Conservation (phyloP, 371 early-diverging fungal species). For the Sporodiniella umbellata region DNA sequence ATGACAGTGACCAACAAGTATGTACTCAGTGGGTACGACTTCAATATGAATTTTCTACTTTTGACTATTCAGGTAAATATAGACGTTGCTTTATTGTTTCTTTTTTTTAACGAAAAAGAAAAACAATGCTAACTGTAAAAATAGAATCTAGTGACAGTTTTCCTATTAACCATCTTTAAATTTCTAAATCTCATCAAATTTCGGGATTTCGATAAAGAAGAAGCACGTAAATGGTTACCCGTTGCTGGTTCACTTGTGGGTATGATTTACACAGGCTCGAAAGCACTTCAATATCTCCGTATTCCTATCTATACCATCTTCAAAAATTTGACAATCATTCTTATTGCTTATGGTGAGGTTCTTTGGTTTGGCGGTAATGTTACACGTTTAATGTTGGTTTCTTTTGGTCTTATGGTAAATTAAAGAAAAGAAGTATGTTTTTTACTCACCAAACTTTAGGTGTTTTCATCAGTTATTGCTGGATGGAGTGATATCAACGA, state of each 20-base stretch:
- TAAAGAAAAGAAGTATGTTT: background rate
- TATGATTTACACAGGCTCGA: constrained; percentile 99
- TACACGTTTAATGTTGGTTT: constrained; percentile 73
- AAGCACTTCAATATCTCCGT: constrained; percentile 86
- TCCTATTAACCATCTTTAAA: constrained; percentile 48
- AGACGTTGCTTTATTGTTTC: too few relatives aligned
- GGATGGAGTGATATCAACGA: constrained; percentile 74
- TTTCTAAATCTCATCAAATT: constrained; percentile 64
- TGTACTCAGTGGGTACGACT: constrained; percentile 80
- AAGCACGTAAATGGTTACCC: constrained; percentile 84
- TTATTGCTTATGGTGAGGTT: constrained; percentile 95
- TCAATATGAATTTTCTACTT: constrained; percentile 88
- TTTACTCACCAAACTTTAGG: constrained; percentile 22
- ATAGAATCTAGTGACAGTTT: constrained; percentile 41
- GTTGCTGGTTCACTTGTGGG: constrained; percentile 83
- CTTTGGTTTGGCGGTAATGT: constrained; percentile 80
- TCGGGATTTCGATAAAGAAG: constrained; percentile 63
- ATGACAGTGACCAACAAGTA: constrained; percentile 96
- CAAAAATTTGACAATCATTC: constrained; percentile 98
- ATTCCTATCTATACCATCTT: constrained; percentile 98
- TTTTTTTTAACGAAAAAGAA: too few relatives aligned
- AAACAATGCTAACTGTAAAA: too few relatives aligned
- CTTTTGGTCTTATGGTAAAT: constrained; percentile 87
- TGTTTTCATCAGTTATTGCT: constrained; percentile 87
- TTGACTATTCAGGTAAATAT: constrained; percentile 77